Percentiles rank a stretch among this genome's conserved stretches.
phyloP scores from a whole-genome alignment of 2,329 filamentous ascomycete species.

The Hypomyces perniciosus region DNA sequence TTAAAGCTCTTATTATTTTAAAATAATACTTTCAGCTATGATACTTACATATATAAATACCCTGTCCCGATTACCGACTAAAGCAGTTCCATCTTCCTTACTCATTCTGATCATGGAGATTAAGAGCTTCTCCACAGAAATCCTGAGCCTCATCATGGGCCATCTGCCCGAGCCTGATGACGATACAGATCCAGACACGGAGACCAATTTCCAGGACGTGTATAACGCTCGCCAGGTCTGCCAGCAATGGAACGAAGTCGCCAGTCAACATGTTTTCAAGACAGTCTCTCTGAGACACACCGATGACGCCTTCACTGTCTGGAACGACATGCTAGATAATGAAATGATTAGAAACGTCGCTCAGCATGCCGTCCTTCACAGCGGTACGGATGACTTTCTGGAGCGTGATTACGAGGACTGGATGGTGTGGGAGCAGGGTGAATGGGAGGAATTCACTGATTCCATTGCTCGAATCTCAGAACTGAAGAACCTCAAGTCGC shows the following conservation, averaged over 20 bases:
- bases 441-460: not conserved
- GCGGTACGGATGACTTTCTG: not conserved
- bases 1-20: no score
- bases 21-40: no score
- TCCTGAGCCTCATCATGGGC: not conserved
- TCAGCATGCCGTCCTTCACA: not conserved
- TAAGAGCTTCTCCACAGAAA: not conserved
- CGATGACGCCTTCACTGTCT: not conserved
- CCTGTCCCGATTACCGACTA: no score
- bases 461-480: not conserved
- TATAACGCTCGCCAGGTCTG: not conserved
- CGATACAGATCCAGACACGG: not conserved
- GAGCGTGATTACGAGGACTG: not conserved
- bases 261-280: not conserved
- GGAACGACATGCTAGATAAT: not conserved
- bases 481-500: not conserved
- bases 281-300: not conserved
- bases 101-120: no score
- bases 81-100: no score
- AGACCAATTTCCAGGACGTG: not conserved
- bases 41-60: no score
- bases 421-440: not conserved
- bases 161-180: not conserved
- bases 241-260: not conserved
- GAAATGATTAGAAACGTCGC: not conserved